Base-by-base conservation (phyloP, 495 filamentous ascomycete genomes). In the Peziza echinospora region DNA sequence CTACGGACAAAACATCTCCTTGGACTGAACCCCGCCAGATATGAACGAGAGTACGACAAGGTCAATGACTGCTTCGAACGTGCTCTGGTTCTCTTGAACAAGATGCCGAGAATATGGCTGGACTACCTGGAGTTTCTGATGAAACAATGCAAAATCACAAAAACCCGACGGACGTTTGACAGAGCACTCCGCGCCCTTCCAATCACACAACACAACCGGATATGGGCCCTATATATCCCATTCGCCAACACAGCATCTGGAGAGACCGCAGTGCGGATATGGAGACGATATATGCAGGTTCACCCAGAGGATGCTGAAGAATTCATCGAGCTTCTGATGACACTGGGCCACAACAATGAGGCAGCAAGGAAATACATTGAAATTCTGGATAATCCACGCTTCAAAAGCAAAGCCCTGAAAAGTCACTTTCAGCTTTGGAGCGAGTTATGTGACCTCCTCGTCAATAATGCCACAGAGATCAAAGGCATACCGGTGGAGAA, bases 41-140 rank as follows among this genome's bases (percentile, higher is more conserved):
- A 83, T 62, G 74, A 73, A 24, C 66, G 74, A 45, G 86, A 96
- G 56, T 96, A 79, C 61, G 70, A 72, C 53, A 94, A 94, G 61
- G 86, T 99, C 58, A 96, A 99, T 60, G 72, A 84, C 41, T 74
- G 94, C 24, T 99, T 93, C 56, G 91, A 99, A 64, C 75, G 84
- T 52, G 86, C 91, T 8, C 66, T 99, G 26, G 81, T 96, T 50
- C 70, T 99, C 7, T 72, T 99, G 52, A 94, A 96, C 67, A 99
- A 99, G 64, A 99, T 99, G 91, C 91, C 91, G 41, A 71, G 75
- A 49, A 89, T 96, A 57, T 99, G 91, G 91, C 84, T 93, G 63
- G 84, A 94, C 80, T 99, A 93, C 60, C 75, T 99, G 39, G 73
- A 74, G 28, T 96, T 96, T 59, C 65, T 96, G 52, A 73, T 87